Evolutionary conservation across 2,329 filamentous ascomycete genomes (phyloP).

Genomic region (Polytolypa hystricis): DNA sequence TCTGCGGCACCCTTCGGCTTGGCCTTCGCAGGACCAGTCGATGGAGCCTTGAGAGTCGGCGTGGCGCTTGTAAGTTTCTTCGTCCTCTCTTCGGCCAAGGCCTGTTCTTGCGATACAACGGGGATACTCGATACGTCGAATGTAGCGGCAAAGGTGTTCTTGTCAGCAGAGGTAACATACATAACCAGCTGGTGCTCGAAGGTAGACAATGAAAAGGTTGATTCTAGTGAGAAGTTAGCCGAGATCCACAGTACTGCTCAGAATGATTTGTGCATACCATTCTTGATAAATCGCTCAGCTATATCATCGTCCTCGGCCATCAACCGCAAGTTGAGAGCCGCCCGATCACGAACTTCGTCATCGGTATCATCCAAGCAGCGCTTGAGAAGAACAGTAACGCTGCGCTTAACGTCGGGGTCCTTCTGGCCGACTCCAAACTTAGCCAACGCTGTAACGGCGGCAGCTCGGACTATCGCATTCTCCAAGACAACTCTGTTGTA

Average conservation of each 20-base stretch:
- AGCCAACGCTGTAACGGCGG: slow-evolving; percentile 86
- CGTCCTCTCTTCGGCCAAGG: slow-evolving; percentile 86
- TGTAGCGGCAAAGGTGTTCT: slow-evolving; percentile 67
- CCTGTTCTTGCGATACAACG: slow-evolving; percentile 89
- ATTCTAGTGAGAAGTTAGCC: slow-evolving; percentile 48
- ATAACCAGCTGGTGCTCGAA: slow-evolving; percentile 96
- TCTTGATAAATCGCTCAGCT: slow-evolving; percentile 82
- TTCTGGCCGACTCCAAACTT: slow-evolving; percentile 97
- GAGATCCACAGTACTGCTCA: background rate
- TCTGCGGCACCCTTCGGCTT: slow-evolving; percentile 58
- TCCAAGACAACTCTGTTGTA: slow-evolving; percentile 97
- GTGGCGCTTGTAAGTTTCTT: slow-evolving; percentile 94
- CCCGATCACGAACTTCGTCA: slow-evolving; percentile 93
- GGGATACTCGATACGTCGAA: slow-evolving; percentile 90
- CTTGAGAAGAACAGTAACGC: slow-evolving; percentile 82
- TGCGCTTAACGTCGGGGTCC: slow-evolving; percentile 92
- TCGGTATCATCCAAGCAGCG: slow-evolving; percentile 94
- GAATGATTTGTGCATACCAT: slow-evolving; percentile 48
- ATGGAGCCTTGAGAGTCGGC: slow-evolving; percentile 87
- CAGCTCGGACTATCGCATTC: slow-evolving; percentile 89
- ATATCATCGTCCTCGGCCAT: slow-evolving; percentile 88
- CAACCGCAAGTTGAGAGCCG: slow-evolving; percentile 78
- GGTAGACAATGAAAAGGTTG: slow-evolving; percentile 85
- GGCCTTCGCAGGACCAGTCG: slow-evolving; percentile 63
- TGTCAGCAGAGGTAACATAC: slow-evolving; percentile 90